Conservation (phyloP, 371 early-diverging fungal genomes). For the Rhizomucor pusillus region DNA sequence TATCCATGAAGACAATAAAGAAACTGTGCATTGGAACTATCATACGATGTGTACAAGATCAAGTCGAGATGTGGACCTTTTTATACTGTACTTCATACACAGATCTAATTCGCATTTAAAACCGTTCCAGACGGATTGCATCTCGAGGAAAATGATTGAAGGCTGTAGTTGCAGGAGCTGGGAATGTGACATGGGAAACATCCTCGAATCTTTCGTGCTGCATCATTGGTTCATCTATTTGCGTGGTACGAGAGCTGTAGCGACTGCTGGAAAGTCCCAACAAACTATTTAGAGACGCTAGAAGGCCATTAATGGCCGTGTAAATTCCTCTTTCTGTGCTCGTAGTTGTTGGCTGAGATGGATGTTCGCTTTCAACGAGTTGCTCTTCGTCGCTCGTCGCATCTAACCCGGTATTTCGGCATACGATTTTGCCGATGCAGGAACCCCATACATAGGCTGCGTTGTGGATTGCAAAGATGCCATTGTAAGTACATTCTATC, state of each 20-base stretch:
- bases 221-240: background rate
- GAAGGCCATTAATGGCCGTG: no score
- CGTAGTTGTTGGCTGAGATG: no score
- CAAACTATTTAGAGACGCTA: background rate
- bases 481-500: slow-evolving; percentile 18
- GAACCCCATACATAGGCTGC: slow-evolving; percentile 17
- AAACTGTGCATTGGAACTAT: no score
- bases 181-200: background rate
- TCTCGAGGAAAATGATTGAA: slow-evolving; percentile 35
- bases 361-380: no score
- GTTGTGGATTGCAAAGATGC: slow-evolving; percentile 11
- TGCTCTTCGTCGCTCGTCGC: no score
- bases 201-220: background rate
- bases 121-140: slow-evolving; percentile 32
- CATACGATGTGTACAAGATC: no score
- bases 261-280: slow-evolving; percentile 1
- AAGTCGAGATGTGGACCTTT: no score
- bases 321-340: no score
- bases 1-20: no score
- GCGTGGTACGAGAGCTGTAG: background rate
- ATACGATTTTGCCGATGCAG: no score
- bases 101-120: slow-evolving; percentile 8
- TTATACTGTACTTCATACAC: no score
- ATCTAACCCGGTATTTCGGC: no score
- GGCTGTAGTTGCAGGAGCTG: slow-evolving; percentile 20